Percentiles rank a stretch among this genome's conserved stretches.
Evolutionary conservation across 352 stramenopile genomes (phyloP).

Genomic region (Peronospora farinosa): DNA sequence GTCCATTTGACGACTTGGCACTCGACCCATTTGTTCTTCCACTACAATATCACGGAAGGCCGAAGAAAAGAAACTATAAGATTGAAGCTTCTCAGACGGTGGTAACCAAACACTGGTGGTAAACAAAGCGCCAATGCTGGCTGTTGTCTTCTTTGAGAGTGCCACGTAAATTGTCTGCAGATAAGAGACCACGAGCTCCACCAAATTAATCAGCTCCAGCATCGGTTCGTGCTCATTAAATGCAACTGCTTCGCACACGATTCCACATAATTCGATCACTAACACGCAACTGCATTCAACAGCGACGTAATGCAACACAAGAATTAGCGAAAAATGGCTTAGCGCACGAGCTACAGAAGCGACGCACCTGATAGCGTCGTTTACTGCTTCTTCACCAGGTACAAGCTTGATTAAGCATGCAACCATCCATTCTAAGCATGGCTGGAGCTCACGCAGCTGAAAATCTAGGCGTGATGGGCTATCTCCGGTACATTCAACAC

Average conservation of each 20-base stretch:
- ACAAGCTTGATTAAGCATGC: constrained; percentile 34
- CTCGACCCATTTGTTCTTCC: constrained; percentile 6
- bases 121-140: constrained; percentile 16
- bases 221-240: constrained; percentile 23
- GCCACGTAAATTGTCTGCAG: constrained; percentile 25
- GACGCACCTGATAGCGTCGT: constrained; percentile 24
- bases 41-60: constrained; percentile 22
- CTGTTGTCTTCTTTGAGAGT: constrained; percentile 22
- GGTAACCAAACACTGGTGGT: constrained; percentile 2
- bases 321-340: constrained; percentile 3
- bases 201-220: constrained; percentile 23
- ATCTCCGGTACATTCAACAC: background rate
- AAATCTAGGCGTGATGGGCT: constrained; percentile 13
- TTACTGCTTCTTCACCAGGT: constrained; percentile 19
- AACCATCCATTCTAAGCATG: constrained; percentile 33
- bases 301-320: background rate
- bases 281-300: constrained; percentile 46
- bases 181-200: constrained; percentile 33
- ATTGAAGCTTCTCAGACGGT: constrained; percentile 7
- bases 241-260: constrained; percentile 40
- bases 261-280: constrained; percentile 55
- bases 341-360: background rate
- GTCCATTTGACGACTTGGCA: constrained; percentile 12
- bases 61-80: constrained; percentile 16
- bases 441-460: constrained; percentile 25